phyloP scores from a whole-genome alignment of 2,329 filamentous ascomycete species.

The Hymenoscyphus fraxineus region DNA sequence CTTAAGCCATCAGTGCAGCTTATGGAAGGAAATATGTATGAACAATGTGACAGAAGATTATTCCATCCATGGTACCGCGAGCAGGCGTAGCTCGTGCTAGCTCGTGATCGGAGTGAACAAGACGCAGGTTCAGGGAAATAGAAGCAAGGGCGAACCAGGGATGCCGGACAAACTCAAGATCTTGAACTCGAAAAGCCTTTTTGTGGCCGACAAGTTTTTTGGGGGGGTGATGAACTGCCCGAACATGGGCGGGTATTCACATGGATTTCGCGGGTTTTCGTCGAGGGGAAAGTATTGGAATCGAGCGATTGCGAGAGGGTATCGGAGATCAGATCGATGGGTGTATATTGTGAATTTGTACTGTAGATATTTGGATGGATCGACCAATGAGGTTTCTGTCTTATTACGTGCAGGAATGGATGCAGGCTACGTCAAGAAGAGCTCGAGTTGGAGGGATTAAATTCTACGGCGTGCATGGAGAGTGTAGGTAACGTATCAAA shows the following conservation, averaged over 20 bases:
- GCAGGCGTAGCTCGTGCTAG: background rate
- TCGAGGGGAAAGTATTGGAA: background rate
- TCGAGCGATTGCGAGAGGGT: background rate
- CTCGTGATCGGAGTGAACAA: background rate
- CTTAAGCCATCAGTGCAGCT: background rate
- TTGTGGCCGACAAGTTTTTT: background rate
- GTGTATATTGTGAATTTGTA: too few species aligned
- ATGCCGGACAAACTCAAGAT: background rate
- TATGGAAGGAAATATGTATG: background rate
- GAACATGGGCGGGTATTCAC: background rate
- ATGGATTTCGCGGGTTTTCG: slow-evolving; percentile 2
- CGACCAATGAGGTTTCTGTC: background rate
- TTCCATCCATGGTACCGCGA: background rate
- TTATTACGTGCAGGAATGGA: background rate
- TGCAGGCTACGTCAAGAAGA: slow-evolving; percentile 1
- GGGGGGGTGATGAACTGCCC: background rate
- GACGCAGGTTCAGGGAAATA: background rate
- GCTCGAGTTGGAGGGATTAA: background rate
- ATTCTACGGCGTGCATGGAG: slow-evolving; percentile 3
- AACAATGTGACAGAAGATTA: background rate
- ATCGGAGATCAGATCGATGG: background rate
- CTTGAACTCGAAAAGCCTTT: background rate
- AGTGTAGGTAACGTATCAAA: background rate
- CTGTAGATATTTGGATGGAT: background rate
- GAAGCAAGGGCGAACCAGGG: background rate